Base-by-base conservation (phyloP, 2,329 filamentous ascomycete species). In the Penicillium sp. region DNA sequence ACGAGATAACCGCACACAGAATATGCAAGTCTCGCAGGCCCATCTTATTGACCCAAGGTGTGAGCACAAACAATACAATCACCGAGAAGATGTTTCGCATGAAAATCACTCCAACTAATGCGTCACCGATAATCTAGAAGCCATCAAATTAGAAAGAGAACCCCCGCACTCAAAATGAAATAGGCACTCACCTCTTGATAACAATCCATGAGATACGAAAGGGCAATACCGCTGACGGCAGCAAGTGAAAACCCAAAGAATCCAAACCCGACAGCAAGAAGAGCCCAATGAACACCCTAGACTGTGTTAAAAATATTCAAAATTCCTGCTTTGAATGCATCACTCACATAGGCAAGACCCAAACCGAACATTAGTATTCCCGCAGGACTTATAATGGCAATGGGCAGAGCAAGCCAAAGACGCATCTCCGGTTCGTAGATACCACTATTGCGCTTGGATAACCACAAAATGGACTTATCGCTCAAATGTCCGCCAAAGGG, bases 361-460 rank as follows among this genome's bases (percentile, higher is more conserved):
- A 74, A 51, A 0, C 77, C 78, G 59, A 76, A 80, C 67, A 77
- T 66, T 43, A 80, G 67, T 48, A 78, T 53, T 37, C 75, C 66
- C 37, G 71, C 58, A 46, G 75, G 65, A 33, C 63, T 64, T 41
- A 75, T 56, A 57, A 73, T 65, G 37, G 77, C 62, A 33, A 54
- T 17, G n/a, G 62, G 59, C 7, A 64, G 40, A 12, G 62, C 60
- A 29, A 68, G 58, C 72, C 73, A 77, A 8, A 81, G 67, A 12
- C 77, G 71, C 67, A 77, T 77, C 56, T 81, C 78, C 0, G 78
- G 78, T 37, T 81, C 77, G 48, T 77, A 77, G 9, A 77, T 71
- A 17, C 77, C 78, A 6, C 67, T 62, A 53, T 77, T 77, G 5
- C 72, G 67, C 27, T 69, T 69, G 0, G 77, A 69, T 4, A 79